Conservation (phyloP, 495 filamentous ascomycete species). For the Hypoxylon rickii region DNA sequence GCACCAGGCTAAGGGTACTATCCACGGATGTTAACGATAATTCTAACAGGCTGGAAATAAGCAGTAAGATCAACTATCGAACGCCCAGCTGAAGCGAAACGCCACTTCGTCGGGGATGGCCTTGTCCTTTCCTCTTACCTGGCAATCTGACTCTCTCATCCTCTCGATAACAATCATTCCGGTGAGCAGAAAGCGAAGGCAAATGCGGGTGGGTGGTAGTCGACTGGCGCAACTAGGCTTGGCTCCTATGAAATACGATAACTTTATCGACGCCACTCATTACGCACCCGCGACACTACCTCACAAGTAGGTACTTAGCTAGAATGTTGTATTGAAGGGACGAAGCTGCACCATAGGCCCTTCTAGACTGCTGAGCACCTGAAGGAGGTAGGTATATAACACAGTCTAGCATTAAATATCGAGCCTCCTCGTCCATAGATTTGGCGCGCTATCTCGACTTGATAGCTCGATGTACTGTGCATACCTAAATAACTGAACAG, state of each 20-base stretch:
- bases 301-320: not conserved
- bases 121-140: not conserved
- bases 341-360: constrained; percentile 1
- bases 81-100: constrained; percentile 15
- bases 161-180: not conserved
- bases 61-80: no score
- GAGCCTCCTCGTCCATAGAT: no score
- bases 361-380: no score
- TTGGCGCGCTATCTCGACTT: no score
- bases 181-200: not conserved
- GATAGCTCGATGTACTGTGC: no score
- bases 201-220: constrained; percentile 12
- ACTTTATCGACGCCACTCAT: constrained; percentile 18
- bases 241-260: constrained; percentile 8
- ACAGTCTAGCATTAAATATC: no score
- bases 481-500: no score
- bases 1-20: no score
- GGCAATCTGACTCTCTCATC: not conserved
- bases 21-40: no score
- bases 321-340: not conserved
- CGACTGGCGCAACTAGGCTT: constrained; percentile 7
- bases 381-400: no score
- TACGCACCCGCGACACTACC: constrained; percentile 8
- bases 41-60: not conserved
- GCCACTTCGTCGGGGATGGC: not conserved